A percentile compares a stretch with the other conserved stretches of the same genome.
These are phyloP conservation scores for Phallus indusiatus DNA, from an alignment of 768 basidiomycete genomes.

Conservation along the genomic window DNA sequence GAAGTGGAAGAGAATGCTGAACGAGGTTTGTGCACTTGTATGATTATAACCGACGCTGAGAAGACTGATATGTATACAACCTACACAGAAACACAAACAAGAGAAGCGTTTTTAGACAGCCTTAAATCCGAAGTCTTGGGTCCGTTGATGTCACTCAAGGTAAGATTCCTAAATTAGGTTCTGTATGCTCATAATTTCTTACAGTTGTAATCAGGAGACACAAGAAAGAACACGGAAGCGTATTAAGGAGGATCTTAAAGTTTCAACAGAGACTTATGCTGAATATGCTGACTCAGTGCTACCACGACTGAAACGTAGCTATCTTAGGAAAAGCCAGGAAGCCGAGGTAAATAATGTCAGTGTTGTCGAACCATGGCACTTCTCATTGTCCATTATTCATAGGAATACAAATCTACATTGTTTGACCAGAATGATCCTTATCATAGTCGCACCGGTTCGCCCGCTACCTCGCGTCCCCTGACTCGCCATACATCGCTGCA, in stretches of 20 bases:
- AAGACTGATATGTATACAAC: background rate
- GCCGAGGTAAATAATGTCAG: constrained; percentile 52
- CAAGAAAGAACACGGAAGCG: constrained; percentile 89
- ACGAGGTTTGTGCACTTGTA: constrained; percentile 39
- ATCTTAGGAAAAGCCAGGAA: constrained; percentile 79
- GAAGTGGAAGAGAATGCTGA: constrained; percentile 83
- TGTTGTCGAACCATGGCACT: background rate
- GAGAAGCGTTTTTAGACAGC: constrained; percentile 68
- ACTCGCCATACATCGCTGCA: constrained; percentile 65
- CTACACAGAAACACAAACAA: constrained; percentile 63
- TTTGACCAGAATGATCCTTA: constrained; percentile 27
- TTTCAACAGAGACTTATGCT: constrained; percentile 62
- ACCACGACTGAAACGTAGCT: constrained; percentile 70
- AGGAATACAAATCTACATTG: constrained; percentile 58
- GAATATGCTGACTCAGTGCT: constrained; percentile 76
- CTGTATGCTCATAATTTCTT: background rate
- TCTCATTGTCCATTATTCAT: constrained; percentile 2
- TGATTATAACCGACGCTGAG: background rate
- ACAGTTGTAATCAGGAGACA: constrained; percentile 47
- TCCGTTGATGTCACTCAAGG: constrained; percentile 60
- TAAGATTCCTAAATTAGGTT: constrained; percentile 17
- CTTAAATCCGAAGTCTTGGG: constrained; percentile 65
- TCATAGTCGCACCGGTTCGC: constrained; percentile 46
- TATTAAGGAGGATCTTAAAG: constrained; percentile 85
- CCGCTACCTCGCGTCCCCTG: constrained; percentile 66